Evolutionary conservation across 179 eudicot genomes (phyloP), one percentile per base, ranked within the genome.

Genomic region (Spinacia oleracea): DNA sequence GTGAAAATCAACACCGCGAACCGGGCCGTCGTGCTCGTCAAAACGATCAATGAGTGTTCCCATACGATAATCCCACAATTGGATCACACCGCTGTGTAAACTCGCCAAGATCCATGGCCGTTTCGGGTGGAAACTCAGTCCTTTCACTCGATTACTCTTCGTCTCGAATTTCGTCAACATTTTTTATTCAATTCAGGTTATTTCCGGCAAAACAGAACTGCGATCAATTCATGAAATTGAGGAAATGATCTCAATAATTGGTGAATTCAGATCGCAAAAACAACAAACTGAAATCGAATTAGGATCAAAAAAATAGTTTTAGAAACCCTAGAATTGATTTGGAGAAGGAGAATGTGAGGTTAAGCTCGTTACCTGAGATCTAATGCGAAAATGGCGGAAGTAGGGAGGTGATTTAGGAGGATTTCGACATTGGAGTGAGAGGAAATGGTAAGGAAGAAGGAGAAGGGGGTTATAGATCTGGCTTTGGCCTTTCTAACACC

Each of bases 131-230:
- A 92, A 92, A 60, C 94, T 90, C 83, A 92, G 74, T 23, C 97
- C 97, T 78, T 92, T 92, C 81, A 92, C 97, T 89, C 97, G 77
- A 76, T 92, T 90, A 78, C 97, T 92, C 92, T 92, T 92, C 43
- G 97, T 89, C 83, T 92, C 97, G 77, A 92, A 92, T 80, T 92
- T 92, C 84, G 97, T 92, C 88, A 92, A 82, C 97, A 92, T 92
- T 59, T 56, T 78, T 59, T 45, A 73, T 77, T 29, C 45, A 38
- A 20, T 8, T 27, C 58, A n/a, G 12, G 5, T 25, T 7, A 6
- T n/a, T 40, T 38, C 40, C 40, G 40, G 40, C 40, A 6, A 38
- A n/a, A 15, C 29, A 35, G 40, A 53, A 76, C 4, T 29, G 34
- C 48, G 38, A 64, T 74, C 68, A 79, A 63, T 38, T 20, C 43